These are phyloP conservation scores for Coprinellus micaceus DNA, from an alignment of 768 basidiomycete species.

Conservation along the genomic window DNA sequence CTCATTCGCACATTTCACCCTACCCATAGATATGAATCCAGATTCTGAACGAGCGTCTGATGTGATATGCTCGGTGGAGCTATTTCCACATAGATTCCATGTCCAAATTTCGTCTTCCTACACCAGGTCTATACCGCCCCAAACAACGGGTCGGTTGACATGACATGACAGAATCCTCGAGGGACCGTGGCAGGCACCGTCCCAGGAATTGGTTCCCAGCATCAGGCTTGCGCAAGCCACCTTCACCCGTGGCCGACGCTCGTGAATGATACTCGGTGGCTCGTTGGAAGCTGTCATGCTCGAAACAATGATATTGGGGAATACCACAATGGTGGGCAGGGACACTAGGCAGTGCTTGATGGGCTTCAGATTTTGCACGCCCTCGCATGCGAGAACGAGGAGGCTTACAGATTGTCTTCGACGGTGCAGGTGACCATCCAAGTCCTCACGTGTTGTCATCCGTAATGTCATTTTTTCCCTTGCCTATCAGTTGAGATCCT, in stretches of 20 bases:
- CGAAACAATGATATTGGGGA: too few relatives aligned
- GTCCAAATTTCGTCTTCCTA: background rate
- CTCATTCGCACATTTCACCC: too few relatives aligned
- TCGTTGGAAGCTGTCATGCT: too few relatives aligned
- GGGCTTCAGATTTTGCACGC: too few relatives aligned
- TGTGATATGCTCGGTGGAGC: background rate
- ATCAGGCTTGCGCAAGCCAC: background rate
- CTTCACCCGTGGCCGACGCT: too few relatives aligned
- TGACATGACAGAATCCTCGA: constrained; percentile 6
- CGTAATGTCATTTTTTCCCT: background rate
- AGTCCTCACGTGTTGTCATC: background rate
- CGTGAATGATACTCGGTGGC: too few relatives aligned
- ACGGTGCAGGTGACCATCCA: background rate
- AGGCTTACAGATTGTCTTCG: background rate
- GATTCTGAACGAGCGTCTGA: background rate
- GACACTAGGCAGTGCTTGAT: too few relatives aligned
- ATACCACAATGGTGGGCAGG: too few relatives aligned
- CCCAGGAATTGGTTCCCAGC: background rate
- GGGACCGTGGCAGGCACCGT: background rate
- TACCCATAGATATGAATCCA: too few relatives aligned
- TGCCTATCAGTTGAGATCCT: background rate
- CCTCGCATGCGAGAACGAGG: background rate
- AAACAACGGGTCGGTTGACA: background rate
- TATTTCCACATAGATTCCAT: background rate
- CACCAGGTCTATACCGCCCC: background rate